Evolutionary conservation across 2,329 filamentous ascomycete genomes (phyloP).

Genomic region (Trichoderma asperellum): DNA sequence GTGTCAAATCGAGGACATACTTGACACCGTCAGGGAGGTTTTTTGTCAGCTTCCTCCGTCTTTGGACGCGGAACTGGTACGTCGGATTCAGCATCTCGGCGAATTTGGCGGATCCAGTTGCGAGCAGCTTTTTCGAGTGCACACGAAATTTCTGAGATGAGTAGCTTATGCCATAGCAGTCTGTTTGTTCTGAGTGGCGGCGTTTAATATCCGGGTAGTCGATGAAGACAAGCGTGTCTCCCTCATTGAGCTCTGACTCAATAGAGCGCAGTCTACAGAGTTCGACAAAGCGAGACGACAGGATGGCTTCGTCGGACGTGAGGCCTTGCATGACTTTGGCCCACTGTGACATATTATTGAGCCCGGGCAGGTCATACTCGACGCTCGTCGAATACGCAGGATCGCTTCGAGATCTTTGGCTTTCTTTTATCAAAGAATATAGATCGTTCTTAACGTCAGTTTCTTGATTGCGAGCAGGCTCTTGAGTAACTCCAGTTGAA

Average conservation of each 20-base stretch:
- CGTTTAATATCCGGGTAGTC: constrained; percentile 41
- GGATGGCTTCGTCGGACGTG: constrained; percentile 1
- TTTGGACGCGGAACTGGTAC: constrained; percentile 46
- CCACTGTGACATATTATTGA: neutral
- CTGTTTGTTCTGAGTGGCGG: constrained; percentile 32
- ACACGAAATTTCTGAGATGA: constrained; percentile 48
- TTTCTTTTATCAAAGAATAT: neutral
- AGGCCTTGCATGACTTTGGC: constrained; percentile 3
- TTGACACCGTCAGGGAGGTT: constrained; percentile 51
- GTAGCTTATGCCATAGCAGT: constrained; percentile 44
- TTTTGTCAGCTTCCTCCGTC: constrained; percentile 44
- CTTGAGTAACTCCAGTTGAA: neutral
- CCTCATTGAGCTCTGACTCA: constrained; percentile 38
- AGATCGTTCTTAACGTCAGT: neutral
- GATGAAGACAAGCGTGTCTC: constrained; percentile 53
- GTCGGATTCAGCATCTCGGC: constrained; percentile 48
- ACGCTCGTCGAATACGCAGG: neutral
- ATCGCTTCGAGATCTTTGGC: neutral
- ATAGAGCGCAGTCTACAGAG: constrained; percentile 36
- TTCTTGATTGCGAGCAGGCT: neutral
- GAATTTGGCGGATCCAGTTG: constrained; percentile 53
- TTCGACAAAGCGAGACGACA: constrained; percentile 21
- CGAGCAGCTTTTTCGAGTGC: constrained; percentile 51
- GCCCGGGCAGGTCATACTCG: neutral
- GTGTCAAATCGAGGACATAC: constrained; percentile 67